A percentile compares a stretch with the other conserved stretches of the same genome.
These are phyloP conservation scores for Peronosclerospora sorghi DNA, from an alignment of 352 stramenopile species.

Conservation along the genomic window DNA sequence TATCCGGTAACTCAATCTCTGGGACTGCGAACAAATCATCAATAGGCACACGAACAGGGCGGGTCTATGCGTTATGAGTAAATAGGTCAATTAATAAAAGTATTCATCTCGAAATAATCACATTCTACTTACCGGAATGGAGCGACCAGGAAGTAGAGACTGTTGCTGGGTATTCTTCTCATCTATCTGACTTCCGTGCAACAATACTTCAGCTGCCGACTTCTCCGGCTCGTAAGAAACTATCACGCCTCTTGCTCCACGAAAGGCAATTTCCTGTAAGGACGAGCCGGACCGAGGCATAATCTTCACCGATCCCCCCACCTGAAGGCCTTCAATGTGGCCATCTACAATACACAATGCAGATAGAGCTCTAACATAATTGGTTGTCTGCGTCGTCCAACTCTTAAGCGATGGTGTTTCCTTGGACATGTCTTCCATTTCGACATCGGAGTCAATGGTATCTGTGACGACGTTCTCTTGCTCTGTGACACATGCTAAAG, in stretches of 20 bases:
- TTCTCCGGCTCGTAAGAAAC: constrained; percentile 77
- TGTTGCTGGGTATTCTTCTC: constrained; percentile 31
- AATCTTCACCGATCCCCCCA: constrained; percentile 78
- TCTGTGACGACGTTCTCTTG: constrained; percentile 4
- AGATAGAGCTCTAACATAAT: constrained; percentile 57
- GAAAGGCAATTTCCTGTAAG: constrained; percentile 65
- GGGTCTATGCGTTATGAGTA: constrained; percentile 28
- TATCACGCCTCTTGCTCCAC: constrained; percentile 59
- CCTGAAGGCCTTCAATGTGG: constrained; percentile 71
- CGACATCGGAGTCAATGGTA: constrained; percentile 54
- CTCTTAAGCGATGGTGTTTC: constrained; percentile 39
- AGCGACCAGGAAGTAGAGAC: constrained; percentile 13
- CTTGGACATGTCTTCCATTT: constrained; percentile 74
- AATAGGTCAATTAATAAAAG: neutral
- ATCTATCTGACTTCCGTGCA: constrained; percentile 32
- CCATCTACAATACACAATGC: constrained; percentile 74
- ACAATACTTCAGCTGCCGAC: constrained; percentile 64
- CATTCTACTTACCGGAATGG: constrained; percentile 31
- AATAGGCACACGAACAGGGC: constrained; percentile 69
- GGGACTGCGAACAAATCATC: constrained; percentile 71
- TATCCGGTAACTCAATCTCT: constrained; percentile 59
- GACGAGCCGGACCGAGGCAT: constrained; percentile 57
- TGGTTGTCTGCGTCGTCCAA: constrained; percentile 39
- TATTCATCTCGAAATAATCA: neutral
- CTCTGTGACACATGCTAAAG: constrained; percentile 32